phyloP scores from a whole-genome alignment of 2,329 filamentous ascomycete genomes.

The Xylariaceae sp. region DNA sequence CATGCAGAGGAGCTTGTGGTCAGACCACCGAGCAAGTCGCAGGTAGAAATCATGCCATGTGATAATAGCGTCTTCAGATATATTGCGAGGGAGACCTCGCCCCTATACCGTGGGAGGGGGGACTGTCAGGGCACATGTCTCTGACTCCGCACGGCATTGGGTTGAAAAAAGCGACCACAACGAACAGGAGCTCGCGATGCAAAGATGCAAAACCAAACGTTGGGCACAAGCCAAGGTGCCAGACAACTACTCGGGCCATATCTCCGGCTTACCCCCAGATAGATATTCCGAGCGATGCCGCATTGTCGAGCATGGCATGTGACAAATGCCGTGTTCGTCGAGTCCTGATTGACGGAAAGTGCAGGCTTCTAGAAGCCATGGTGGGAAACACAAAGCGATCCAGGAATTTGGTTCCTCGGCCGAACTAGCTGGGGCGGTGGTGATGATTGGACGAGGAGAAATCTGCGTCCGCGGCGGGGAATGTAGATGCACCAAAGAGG shows the following conservation, averaged over 20 bases:
- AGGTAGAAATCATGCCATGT: slow-evolving; percentile 2
- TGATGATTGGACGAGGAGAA: slow-evolving; percentile 13
- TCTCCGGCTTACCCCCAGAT: slow-evolving; percentile 15
- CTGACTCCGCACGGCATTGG: slow-evolving; percentile 1
- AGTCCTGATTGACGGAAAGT: not conserved
- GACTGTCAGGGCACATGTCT: slow-evolving; percentile 4
- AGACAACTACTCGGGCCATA: not conserved
- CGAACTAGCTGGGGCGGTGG: not conserved
- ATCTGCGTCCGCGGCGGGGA: not conserved
- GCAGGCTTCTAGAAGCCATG: slow-evolving; percentile 16
- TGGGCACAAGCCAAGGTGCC: not conserved
- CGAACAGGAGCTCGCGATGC: not conserved
- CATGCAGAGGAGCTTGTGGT: not conserved
- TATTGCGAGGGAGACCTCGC: not conserved
- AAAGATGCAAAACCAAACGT: not conserved
- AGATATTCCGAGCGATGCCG: slow-evolving; percentile 1
- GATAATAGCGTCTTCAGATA: not conserved
- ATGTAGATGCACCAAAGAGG: slow-evolving; percentile 6
- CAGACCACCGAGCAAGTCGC: not conserved
- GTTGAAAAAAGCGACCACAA: not conserved
- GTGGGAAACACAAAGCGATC: slow-evolving; percentile 18
- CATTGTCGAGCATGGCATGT: slow-evolving; percentile 3
- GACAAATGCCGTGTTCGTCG: slow-evolving; percentile 5
- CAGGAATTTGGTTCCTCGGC: slow-evolving; percentile 16
- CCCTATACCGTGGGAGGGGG: not conserved